These are phyloP conservation scores for Domatiomyces globalis DNA, from an alignment of 2,329 filamentous ascomycete species.

Conservation along the genomic window DNA sequence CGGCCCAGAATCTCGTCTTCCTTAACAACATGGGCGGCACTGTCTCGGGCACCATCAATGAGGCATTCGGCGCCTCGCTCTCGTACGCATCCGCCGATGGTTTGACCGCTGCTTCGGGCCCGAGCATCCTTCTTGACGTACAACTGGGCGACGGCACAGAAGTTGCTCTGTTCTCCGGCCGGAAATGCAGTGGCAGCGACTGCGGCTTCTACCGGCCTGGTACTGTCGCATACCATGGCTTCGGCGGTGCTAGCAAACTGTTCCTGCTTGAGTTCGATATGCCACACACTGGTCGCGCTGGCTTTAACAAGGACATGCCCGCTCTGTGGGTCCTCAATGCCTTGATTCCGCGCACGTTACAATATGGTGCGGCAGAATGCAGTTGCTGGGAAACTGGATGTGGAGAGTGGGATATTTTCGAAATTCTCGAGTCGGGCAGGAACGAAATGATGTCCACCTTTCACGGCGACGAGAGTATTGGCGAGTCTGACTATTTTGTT, in stretches of 20 bases:
- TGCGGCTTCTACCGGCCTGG: constrained; percentile 38
- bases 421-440: constrained; percentile 53
- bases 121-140: constrained; percentile 37
- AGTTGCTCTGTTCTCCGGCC: constrained; percentile 38
- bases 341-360: constrained; percentile 53
- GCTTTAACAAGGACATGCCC: constrained; percentile 52
- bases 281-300: constrained; percentile 43
- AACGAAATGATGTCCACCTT: constrained; percentile 56
- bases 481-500: constrained; percentile 57
- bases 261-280: constrained; percentile 64
- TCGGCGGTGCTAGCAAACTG: constrained; percentile 53
- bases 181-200: constrained; percentile 32
- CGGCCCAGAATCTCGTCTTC: constrained; percentile 42
- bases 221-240: constrained; percentile 48
- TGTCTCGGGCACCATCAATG: constrained; percentile 42
- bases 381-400: constrained; percentile 59
- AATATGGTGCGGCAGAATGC: constrained; percentile 51
- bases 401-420: constrained; percentile 63
- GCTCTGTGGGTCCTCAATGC: constrained; percentile 65
- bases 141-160: constrained; percentile 37
- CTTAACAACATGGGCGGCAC: constrained; percentile 44
- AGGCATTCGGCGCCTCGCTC: constrained; percentile 44
- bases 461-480: constrained; percentile 45
- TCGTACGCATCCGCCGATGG: constrained; percentile 39
- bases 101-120: constrained; percentile 31